Percentiles rank a stretch among this genome's conserved stretches.
Conservation (phyloP, 441 rosid genomes). For the Croton laevigatus region DNA sequence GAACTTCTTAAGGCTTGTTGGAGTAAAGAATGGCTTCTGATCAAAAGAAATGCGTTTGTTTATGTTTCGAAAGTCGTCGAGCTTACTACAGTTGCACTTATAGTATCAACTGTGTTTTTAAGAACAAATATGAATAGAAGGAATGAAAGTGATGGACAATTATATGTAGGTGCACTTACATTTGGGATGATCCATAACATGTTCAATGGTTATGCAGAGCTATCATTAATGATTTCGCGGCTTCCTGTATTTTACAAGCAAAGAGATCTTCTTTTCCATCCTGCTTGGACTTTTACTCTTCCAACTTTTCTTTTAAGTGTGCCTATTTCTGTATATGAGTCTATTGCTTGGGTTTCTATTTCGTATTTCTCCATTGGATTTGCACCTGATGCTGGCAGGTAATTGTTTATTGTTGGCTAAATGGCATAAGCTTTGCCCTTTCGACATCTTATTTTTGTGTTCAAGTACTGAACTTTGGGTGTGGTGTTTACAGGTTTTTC, state of each 20-base stretch:
- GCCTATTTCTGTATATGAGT: conserved; percentile 61
- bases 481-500: conserved; percentile 47
- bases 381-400: conserved; percentile 71
- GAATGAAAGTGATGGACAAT: conserved; percentile 42
- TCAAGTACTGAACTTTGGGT: too few species aligned
- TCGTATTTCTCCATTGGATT: conserved; percentile 68
- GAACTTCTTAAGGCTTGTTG: conserved; percentile 67
- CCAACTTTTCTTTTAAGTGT: conserved; percentile 54
- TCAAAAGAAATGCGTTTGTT: conserved; percentile 57
- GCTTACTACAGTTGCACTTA: conserved; percentile 49
- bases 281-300: conserved; percentile 69
- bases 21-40: conserved; percentile 72
- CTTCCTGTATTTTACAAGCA: conserved; percentile 90
- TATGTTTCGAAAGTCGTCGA: conserved; percentile 61
- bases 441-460: too few species aligned
- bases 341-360: conserved; percentile 53
- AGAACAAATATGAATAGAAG: conserved; percentile 46
- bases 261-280: conserved; percentile 72
- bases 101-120: conserved; percentile 53
- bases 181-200: conserved; percentile 46
- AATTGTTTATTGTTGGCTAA: neutral
- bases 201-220: conserved; percentile 84
- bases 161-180: conserved; percentile 54
- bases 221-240: conserved; percentile 48
- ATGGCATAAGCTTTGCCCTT: too few species aligned